Evolutionary conservation across 2,329 filamentous ascomycete genomes (phyloP).

Genomic region (Colletotrichum chlorophyti): DNA sequence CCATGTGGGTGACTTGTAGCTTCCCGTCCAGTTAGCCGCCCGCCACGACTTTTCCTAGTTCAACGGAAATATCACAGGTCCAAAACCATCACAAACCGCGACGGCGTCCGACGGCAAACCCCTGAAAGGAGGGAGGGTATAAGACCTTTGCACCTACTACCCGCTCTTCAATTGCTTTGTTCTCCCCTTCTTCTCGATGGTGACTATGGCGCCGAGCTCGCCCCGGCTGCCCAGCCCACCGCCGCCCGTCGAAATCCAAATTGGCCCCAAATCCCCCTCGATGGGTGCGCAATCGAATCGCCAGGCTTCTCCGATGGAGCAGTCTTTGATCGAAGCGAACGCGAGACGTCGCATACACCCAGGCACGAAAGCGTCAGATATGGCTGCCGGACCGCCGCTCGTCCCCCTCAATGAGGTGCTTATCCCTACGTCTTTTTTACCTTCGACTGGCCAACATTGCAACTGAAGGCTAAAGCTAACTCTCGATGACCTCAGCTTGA

Average conservation of each 20-base stretch:
- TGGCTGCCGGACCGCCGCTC: constrained; percentile 89
- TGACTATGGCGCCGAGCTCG: constrained; percentile 75
- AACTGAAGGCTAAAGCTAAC: no score
- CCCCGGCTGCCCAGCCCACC: constrained; percentile 94
- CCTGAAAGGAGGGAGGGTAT: no score
- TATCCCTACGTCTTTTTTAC: no score
- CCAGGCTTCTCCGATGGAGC: constrained; percentile 68
- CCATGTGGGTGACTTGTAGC: constrained; percentile 18
- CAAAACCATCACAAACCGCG: neutral
- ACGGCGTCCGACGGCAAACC: no score
- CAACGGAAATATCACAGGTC: no score
- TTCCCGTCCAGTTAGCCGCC: constrained; percentile 25
- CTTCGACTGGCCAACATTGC: no score
- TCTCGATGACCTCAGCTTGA: constrained; percentile 74
- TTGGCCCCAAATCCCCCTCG: constrained; percentile 78
- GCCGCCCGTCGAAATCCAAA: constrained; percentile 92
- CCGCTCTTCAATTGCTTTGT: neutral
- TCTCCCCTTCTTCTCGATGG: constrained; percentile 48
- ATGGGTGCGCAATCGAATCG: constrained; percentile 60
- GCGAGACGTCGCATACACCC: constrained; percentile 87
- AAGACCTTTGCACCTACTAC: no score
- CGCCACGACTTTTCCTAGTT: constrained; percentile 17
- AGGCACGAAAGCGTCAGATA: constrained; percentile 89
- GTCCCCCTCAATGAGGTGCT: constrained; percentile 83
- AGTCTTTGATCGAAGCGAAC: constrained; percentile 72